These are phyloP conservation scores for Sporothrix brunneoviolacea DNA, from an alignment of 2,329 filamentous ascomycete genomes.

Conservation along the genomic window DNA sequence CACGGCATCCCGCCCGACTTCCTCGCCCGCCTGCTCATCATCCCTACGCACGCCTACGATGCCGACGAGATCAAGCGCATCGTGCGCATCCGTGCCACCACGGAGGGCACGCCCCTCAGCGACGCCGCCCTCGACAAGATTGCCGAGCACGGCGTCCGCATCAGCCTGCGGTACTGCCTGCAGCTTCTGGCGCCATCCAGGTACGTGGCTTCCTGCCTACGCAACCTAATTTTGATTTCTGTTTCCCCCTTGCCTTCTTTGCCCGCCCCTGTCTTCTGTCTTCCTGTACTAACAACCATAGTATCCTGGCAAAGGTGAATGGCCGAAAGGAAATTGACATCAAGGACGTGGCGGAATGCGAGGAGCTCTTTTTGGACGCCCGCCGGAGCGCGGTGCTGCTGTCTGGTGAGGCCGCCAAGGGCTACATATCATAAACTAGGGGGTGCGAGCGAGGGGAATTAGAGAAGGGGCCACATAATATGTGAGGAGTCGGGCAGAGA, in stretches of 20 bases:
- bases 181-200: constrained; percentile 84
- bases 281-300: constrained; percentile 25
- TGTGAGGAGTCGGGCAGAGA: background rate
- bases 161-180: constrained; percentile 86
- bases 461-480: background rate
- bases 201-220: constrained; percentile 33
- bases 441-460: background rate
- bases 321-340: constrained; percentile 70
- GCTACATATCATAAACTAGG: constrained; percentile 53
- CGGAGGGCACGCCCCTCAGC: constrained; percentile 71
- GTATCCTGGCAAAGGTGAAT: constrained; percentile 82
- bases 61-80: constrained; percentile 89
- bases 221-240: constrained; percentile 20
- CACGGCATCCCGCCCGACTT: constrained; percentile 95
- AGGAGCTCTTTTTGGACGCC: constrained; percentile 78
- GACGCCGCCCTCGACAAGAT: constrained; percentile 84
- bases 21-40: constrained; percentile 86
- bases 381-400: constrained; percentile 69
- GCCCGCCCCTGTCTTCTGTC: background rate
- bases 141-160: constrained; percentile 76
- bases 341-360: constrained; percentile 71
- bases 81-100: constrained; percentile 74
- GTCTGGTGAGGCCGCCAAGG: constrained; percentile 52
- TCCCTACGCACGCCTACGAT: constrained; percentile 86
- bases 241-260: constrained; percentile 9